Evolutionary conservation across 2,329 filamentous ascomycete species (phyloP).

Genomic region (Alternaria dauci): DNA sequence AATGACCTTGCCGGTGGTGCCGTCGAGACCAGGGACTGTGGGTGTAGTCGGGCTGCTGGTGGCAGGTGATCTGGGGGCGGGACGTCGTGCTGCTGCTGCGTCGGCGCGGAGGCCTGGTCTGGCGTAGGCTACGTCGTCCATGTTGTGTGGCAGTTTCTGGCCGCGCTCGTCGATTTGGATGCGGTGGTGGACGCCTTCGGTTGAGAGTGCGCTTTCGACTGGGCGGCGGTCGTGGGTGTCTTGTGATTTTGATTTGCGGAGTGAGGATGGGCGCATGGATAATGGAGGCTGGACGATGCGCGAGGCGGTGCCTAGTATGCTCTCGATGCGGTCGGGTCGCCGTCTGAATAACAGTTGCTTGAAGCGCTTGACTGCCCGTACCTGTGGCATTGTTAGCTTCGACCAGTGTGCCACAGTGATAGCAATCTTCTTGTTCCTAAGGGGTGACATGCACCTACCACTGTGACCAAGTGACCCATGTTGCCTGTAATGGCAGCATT

Average conservation of each 20-base stretch:
- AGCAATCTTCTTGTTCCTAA: background rate
- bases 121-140: conserved; percentile 32
- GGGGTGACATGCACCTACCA: conserved; percentile 62
- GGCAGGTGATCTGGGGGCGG: conserved; percentile 15
- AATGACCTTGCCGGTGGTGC: conserved; percentile 38
- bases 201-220: conserved; percentile 60
- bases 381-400: conserved; percentile 56
- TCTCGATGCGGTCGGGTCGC: conserved; percentile 64
- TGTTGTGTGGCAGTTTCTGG: conserved; percentile 27
- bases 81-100: conserved; percentile 7
- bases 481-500: conserved; percentile 89
- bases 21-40: conserved; percentile 22
- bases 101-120: conserved; percentile 28
- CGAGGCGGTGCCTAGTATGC: conserved; percentile 66
- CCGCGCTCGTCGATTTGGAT: conserved; percentile 48
- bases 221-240: conserved; percentile 61
- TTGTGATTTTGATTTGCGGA: conserved; percentile 59
- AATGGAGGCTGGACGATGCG: conserved; percentile 67
- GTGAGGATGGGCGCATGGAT: conserved; percentile 56
- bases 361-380: conserved; percentile 91
- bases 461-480: conserved; percentile 84
- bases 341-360: conserved; percentile 73
- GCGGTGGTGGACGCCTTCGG: conserved; percentile 63
- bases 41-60: conserved; percentile 32
- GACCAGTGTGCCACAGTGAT: too few relatives aligned